These are phyloP conservation scores for Mycena rosella DNA, from an alignment of 768 basidiomycete genomes.

Conservation along the genomic window DNA sequence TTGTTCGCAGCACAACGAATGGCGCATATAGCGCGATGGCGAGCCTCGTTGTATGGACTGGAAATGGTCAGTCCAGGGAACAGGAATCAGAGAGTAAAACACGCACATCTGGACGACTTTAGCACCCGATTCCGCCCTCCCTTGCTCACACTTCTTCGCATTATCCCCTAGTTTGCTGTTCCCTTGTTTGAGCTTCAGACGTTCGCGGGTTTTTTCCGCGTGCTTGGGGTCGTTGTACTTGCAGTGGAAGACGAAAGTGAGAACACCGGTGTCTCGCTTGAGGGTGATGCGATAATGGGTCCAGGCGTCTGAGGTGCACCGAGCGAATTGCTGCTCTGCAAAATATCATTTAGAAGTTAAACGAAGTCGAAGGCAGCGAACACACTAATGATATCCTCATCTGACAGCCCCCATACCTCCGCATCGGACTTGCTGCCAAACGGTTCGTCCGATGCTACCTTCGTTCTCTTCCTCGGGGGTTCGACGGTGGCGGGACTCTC, in stretches of 20 bases:
- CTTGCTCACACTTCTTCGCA: too few relatives aligned
- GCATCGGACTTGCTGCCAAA: too few relatives aligned
- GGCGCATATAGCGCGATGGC: slow-evolving; percentile 34
- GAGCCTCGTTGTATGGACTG: slow-evolving; percentile 27
- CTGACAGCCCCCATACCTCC: slow-evolving; percentile 2
- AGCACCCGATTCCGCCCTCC: neutral
- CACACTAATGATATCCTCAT: slow-evolving; percentile 18
- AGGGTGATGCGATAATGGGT: slow-evolving; percentile 17
- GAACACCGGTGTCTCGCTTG: slow-evolving; percentile 1
- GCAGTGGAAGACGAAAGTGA: slow-evolving; percentile 10
- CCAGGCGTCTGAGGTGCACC: slow-evolving; percentile 5
- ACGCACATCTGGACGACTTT: neutral
- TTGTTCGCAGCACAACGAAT: too few relatives aligned
- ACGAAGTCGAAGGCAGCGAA: neutral
- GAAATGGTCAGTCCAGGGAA: too few relatives aligned
- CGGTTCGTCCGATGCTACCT: too few relatives aligned
- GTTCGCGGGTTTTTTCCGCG: neutral
- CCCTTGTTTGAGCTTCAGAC: slow-evolving; percentile 16
- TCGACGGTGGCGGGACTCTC: too few relatives aligned
- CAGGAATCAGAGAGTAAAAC: neutral
- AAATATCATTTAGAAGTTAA: neutral
- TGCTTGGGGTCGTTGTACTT: too few relatives aligned
- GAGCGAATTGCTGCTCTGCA: slow-evolving; percentile 15
- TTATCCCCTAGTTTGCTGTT: slow-evolving; percentile 8
- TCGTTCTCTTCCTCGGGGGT: too few relatives aligned